These are phyloP conservation scores for Castanea crenata DNA, from an alignment of 306 rosid species.

Conservation along the genomic window DNA sequence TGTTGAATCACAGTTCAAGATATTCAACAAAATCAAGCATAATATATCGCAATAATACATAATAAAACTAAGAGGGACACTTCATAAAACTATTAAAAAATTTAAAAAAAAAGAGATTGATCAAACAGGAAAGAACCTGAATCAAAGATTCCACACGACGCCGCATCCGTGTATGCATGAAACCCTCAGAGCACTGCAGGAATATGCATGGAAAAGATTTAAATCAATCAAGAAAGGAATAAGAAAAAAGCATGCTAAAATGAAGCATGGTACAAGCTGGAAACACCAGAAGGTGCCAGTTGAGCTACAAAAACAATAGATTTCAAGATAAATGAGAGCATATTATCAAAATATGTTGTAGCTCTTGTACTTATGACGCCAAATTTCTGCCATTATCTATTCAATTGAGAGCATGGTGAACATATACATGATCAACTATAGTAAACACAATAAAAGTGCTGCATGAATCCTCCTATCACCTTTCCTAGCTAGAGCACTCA, in stretches of 20 bases:
- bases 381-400: background rate
- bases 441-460: background rate
- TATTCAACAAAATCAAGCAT: background rate
- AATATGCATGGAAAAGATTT: constrained; percentile 13
- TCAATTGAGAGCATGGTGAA: background rate
- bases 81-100: background rate
- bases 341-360: background rate
- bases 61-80: background rate
- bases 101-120: background rate
- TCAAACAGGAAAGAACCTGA: constrained; percentile 52
- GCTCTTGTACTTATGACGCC: background rate
- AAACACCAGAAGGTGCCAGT: too few species aligned
- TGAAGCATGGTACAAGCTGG: too few species aligned
- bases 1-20: background rate
- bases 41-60: constrained; percentile 12
- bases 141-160: constrained; percentile 97
- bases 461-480: background rate
- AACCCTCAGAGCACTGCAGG: constrained; percentile 91
- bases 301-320: background rate
- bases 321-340: background rate
- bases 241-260: background rate
- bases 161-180: constrained; percentile 98
- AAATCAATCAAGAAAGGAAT: background rate
- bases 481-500: background rate
- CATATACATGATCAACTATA: background rate